These are phyloP conservation scores for Catharanthus roseus DNA, from an alignment of 257 asterid species.

Conservation along the genomic window DNA sequence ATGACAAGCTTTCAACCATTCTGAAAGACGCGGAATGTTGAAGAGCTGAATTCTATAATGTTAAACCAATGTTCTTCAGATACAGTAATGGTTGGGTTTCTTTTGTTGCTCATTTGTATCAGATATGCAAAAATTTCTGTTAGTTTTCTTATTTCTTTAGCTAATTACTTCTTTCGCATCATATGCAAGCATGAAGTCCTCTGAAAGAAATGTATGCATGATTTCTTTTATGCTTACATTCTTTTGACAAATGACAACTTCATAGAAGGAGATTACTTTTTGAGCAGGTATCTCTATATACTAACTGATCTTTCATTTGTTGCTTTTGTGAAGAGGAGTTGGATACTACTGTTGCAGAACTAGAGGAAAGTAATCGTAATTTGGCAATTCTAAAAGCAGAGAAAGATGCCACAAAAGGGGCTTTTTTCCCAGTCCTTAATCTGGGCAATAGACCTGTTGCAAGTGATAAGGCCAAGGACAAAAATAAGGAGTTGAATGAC, in stretches of 20 bases:
- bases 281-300: neutral
- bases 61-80: neutral
- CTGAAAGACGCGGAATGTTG: neutral
- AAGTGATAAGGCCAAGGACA: slow-evolving; percentile 60
- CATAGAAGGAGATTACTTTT: neutral
- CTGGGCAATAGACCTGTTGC: slow-evolving; percentile 46
- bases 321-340: slow-evolving; percentile 61
- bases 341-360: slow-evolving; percentile 51
- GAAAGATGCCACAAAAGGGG: slow-evolving; percentile 57
- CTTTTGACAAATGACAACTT: neutral
- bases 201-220: neutral
- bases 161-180: neutral
- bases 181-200: neutral
- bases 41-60: neutral
- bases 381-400: slow-evolving; percentile 69
- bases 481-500: slow-evolving; percentile 68
- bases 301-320: slow-evolving; percentile 4
- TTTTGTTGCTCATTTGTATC: neutral
- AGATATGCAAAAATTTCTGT: neutral
- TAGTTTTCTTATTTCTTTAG: neutral
- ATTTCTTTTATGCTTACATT: neutral
- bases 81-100: neutral
- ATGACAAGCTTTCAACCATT: neutral
- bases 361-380: slow-evolving; percentile 72
- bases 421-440: slow-evolving; percentile 43